Evolutionary conservation across 345 rosid species (phyloP).

Genomic region (Pugionium dolabratum): DNA sequence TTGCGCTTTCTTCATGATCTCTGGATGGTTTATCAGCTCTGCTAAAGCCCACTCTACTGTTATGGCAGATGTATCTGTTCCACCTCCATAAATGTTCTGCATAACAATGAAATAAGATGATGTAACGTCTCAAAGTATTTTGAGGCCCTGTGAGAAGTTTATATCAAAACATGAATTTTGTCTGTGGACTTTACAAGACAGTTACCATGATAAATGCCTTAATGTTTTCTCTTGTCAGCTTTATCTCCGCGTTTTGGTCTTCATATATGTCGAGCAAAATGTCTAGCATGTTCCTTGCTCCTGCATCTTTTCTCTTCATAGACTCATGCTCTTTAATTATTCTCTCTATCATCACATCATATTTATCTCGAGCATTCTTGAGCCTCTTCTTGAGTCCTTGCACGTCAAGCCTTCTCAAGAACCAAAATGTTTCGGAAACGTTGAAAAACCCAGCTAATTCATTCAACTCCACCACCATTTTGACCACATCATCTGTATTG

Average conservation of each 20-base stretch:
- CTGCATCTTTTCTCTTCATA: conserved; percentile 33
- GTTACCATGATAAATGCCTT: conserved; percentile 77
- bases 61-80: conserved; percentile 65
- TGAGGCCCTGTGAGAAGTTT: not conserved
- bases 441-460: conserved; percentile 57
- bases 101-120: conserved; percentile 14
- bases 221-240: conserved; percentile 64
- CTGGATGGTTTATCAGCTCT: conserved; percentile 70
- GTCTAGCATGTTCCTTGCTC: conserved; percentile 55
- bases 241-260: conserved; percentile 62
- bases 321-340: conserved; percentile 60
- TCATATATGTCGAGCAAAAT: conserved; percentile 63
- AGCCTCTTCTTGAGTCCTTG: conserved; percentile 65
- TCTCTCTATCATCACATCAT: conserved; percentile 66
- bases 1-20: conserved; percentile 55
- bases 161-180: not conserved
- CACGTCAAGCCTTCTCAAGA: conserved; percentile 59
- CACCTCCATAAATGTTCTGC: conserved; percentile 66
- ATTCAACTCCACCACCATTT: conserved; percentile 60
- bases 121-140: not conserved
- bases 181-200: not conserved
- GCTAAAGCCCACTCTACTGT: conserved; percentile 73
- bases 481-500: conserved; percentile 51
- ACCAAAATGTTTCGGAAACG: conserved; percentile 69
- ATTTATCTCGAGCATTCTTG: conserved; percentile 56